Evolutionary conservation across 371 early-diverging fungal genomes (phyloP), one percentile per base, ranked within the genome.

Genomic region (Zancudomyces culisetae): DNA sequence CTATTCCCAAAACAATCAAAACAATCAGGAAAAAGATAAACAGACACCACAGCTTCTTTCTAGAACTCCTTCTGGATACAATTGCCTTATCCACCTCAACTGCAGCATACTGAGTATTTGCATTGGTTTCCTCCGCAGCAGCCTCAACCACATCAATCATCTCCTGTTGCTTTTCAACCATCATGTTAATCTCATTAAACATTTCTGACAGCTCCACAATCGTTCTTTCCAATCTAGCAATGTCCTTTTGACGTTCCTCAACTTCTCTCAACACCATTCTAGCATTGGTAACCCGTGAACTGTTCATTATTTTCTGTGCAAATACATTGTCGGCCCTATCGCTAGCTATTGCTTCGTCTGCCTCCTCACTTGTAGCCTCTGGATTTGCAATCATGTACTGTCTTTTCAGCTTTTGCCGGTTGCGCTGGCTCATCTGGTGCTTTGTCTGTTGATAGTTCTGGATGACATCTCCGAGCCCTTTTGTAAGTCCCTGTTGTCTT

Each of bases 151-250:
- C 51, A 42, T 65, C 63, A 22, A 68, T 51, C 42, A 51, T 47
- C 30, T 54, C 51, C 30, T 68, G 64, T 55, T 68, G 68, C 43
- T 57, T 40, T 51, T 77, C 65, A 28, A 79, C 55, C 55, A 79
- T 55, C 26, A 54, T 57, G 42, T 71, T 61, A 60, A 79, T 68
- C 22, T 76, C 75, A 41, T 61, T 59, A 53, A 77, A 74, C 53
- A 79, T 57, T 21, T 55, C 55, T 13, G 69, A 64, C 27, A 79
- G 55, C 60, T 72, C 71, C 39, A 54, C 57, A 28, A 77, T 62
- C 1, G 67, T 68, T 51, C 62, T 60, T 52, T 76, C 78, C 18
- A 77, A 72, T 42, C 58, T 49, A 13, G 42, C 42, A 21, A 63
- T 56, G 20, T 66, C 64, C 10, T 46, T 55, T 27, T 58, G 54